Base-by-base conservation (phyloP, 257 asterid genomes). In the Nicotiana benthamiana region DNA sequence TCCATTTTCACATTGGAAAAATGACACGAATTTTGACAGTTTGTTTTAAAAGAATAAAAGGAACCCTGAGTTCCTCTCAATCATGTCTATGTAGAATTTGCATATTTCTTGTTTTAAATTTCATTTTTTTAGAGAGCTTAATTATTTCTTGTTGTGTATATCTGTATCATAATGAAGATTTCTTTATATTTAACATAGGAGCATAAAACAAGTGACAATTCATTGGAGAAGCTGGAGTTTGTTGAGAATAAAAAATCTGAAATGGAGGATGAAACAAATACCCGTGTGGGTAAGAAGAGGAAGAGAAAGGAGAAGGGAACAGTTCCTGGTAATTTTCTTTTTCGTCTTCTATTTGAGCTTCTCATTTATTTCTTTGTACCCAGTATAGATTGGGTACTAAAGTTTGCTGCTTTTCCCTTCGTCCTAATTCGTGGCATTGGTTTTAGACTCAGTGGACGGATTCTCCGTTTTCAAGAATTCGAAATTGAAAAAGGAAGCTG, bases 251-350 rank as follows among this genome's bases (percentile, higher is more conserved):
- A 46, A 57, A 59, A 40, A 32, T 51, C 85, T n/a, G 75, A 57
- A 59, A 7, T 53, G 67, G 89, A 81, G 72, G 88, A 85, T 43
- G 87, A 32, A 24, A 79, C 61, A 57, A 24, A 15, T 22, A 67
- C 20, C 56, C 80, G 78, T 28, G 72, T 65, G 57, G 86, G 81
- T 84, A 94, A 84, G 92, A 94, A 94, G 92, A 90, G 94, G 87
- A 93, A 91, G 92, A 90, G 97, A 68, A 94, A 93, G 86, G 81
- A 95, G 70, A 94, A 93, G 82, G 80, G 67, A 56, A 66, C 75
- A 75, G 70, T 32, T 84, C 60, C 88, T 5, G 97, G 97, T 93
- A 65, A 68, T 32, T 7, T 74, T 67, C 77, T 4, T 53, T 78
- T 3, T 48, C 28, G 28, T 22, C 82, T 10, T 11, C 17, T 57